A percentile compares a stretch with the other conserved stretches of the same genome.
Conservation (phyloP, 495 filamentous ascomycete genomes). For the Mytilinidion resinicola region DNA sequence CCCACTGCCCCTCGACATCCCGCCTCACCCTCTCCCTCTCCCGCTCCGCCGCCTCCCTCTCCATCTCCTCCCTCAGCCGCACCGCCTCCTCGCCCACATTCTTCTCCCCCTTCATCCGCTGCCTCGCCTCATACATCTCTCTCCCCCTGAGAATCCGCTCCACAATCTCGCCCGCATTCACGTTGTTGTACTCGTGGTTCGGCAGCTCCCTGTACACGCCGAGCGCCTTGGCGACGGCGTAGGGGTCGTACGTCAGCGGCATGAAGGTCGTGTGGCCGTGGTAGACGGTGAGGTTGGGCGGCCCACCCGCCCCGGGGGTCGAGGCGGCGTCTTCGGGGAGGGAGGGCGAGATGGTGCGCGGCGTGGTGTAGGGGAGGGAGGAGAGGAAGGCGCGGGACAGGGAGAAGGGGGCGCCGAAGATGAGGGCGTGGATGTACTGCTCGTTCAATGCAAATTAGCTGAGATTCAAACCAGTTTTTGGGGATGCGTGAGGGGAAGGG, state of each 20-base stretch:
- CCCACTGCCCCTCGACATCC: constrained; percentile 34
- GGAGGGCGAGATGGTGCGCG: background rate
- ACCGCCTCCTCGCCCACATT: constrained; percentile 61
- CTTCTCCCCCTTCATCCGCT: constrained; percentile 82
- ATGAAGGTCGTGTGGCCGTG: constrained; percentile 93
- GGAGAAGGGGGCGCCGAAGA: constrained; percentile 84
- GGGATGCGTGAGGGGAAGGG: background rate
- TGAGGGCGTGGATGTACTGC: constrained; percentile 77
- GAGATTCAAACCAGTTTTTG: no score
- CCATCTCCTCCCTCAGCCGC: constrained; percentile 47
- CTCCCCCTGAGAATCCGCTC: constrained; percentile 78
- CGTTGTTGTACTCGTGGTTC: constrained; percentile 68
- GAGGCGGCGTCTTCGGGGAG: no score
- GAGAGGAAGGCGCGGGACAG: constrained; percentile 70
- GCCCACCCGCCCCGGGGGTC: no score
- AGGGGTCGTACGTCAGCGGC: constrained; percentile 79
- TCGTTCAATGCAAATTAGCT: no score
- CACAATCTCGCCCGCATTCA: constrained; percentile 92
- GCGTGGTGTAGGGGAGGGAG: constrained; percentile 65
- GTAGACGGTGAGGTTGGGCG: constrained; percentile 61
- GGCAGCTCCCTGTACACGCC: constrained; percentile 37
- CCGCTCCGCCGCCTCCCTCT: constrained; percentile 40
- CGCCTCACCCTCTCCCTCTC: constrained; percentile 21
- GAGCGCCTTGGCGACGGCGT: constrained; percentile 52
- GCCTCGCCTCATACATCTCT: constrained; percentile 80